Evolutionary conservation across 805 yeast species (phyloP).

Genomic region (Candida berthetii): DNA sequence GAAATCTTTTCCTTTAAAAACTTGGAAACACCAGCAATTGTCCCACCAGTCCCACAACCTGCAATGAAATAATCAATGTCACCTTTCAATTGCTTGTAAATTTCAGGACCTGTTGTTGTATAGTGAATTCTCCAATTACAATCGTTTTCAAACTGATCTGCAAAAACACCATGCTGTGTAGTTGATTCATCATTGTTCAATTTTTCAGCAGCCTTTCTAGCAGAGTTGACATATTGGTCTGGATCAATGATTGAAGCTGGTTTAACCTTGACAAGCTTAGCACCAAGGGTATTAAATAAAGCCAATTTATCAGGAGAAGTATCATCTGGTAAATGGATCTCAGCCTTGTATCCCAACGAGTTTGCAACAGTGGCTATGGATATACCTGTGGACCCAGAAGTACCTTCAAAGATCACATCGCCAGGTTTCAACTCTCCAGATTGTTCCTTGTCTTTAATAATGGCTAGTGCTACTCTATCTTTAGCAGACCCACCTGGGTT

Average conservation of each 20-base stretch:
- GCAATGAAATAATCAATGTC: slow-evolving; percentile 70
- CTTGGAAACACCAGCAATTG: slow-evolving; percentile 85
- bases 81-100: slow-evolving; percentile 65
- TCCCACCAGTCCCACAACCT: slow-evolving; percentile 97
- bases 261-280: slow-evolving; percentile 74
- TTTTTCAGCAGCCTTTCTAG: slow-evolving; percentile 57
- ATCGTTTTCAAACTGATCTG: slow-evolving; percentile 93
- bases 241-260: slow-evolving; percentile 97
- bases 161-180: slow-evolving; percentile 58
- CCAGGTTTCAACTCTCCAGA: slow-evolving; percentile 51
- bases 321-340: slow-evolving; percentile 93
- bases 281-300: slow-evolving; percentile 71
- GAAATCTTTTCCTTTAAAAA: slow-evolving; percentile 51
- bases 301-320: slow-evolving; percentile 80
- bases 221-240: slow-evolving; percentile 86
- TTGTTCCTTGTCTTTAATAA: slow-evolving; percentile 63
- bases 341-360: slow-evolving; percentile 83
- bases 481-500: slow-evolving; percentile 97
- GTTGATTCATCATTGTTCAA: slow-evolving; percentile 26
- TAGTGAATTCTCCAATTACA: slow-evolving; percentile 86
- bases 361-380: slow-evolving; percentile 88
- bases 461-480: slow-evolving; percentile 87
- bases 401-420: slow-evolving; percentile 86
- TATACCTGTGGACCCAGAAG: slow-evolving; percentile 95
- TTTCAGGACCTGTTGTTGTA: slow-evolving; percentile 86